phyloP scores from a whole-genome alignment of 1,139 yeast genomes.

The Pichia sp. region DNA sequence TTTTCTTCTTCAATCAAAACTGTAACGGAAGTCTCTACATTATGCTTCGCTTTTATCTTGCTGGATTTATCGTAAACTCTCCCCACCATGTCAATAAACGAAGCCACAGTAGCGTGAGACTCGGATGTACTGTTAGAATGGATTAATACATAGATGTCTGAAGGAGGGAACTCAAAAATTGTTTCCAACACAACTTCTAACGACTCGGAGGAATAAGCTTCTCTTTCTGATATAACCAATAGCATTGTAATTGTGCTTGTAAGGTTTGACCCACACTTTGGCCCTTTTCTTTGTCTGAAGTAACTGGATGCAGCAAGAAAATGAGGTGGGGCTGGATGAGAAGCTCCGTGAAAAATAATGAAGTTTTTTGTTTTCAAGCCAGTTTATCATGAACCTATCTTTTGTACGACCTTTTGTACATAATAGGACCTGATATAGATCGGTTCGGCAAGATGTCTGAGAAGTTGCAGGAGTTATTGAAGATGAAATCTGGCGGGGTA shows the following conservation, averaged over 20 bases:
- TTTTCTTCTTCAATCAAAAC: slow-evolving; percentile 6
- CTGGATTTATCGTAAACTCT: slow-evolving; percentile 7
- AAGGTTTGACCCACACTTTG: too few relatives aligned
- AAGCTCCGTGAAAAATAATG: neutral
- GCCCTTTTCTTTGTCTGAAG: too few relatives aligned
- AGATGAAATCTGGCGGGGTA: slow-evolving; percentile 41
- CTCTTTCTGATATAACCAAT: slow-evolving; percentile 9
- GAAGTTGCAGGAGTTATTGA: slow-evolving; percentile 31
- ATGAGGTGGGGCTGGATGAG: neutral
- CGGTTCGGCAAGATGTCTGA: slow-evolving; percentile 13
- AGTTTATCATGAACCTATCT: neutral
- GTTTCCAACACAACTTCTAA: neutral
- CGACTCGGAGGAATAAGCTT: neutral
- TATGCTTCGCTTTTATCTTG: neutral
- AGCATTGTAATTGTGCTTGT: neutral
- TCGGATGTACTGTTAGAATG: neutral
- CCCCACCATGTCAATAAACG: slow-evolving; percentile 5
- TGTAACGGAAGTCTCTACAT: neutral
- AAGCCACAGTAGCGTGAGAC: neutral
- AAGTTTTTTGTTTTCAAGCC: neutral
- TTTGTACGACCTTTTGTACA: too few relatives aligned
- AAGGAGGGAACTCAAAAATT: neutral
- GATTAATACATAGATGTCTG: neutral
- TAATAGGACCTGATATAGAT: too few relatives aligned
- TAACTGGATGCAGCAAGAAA: neutral